These are phyloP conservation scores for Cercospora sp. DNA, from an alignment of 2,329 filamentous ascomycete species.

Conservation along the genomic window DNA sequence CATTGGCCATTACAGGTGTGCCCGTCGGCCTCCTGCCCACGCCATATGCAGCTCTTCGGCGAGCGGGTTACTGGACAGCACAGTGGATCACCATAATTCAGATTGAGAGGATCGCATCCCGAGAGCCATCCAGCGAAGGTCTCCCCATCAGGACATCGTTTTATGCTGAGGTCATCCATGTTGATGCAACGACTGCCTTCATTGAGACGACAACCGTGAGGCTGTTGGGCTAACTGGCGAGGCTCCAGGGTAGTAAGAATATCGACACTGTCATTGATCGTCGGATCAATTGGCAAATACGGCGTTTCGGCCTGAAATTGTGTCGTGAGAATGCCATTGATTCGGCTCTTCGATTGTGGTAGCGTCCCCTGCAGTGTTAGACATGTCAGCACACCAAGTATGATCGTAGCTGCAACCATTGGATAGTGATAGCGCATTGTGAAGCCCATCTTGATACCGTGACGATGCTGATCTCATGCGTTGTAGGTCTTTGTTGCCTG, in stretches of 20 bases:
- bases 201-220: neutral
- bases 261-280: neutral
- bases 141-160: neutral
- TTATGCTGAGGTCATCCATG: neutral
- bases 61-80: neutral
- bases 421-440: neutral
- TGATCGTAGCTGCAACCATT: neutral
- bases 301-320: neutral
- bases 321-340: neutral
- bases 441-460: neutral
- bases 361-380: neutral
- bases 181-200: neutral
- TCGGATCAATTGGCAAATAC: neutral
- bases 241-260: neutral
- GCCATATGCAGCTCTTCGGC: neutral
- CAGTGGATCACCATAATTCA: neutral
- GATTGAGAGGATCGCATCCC: neutral
- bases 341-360: neutral
- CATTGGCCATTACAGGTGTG: neutral
- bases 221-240: neutral
- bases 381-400: neutral
- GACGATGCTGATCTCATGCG: neutral
- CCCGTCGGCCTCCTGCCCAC: neutral
- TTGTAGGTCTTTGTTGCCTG: neutral
- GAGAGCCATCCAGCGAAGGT: neutral